These are phyloP conservation scores for Aspergillus eucalypticola DNA, from an alignment of 2,329 filamentous ascomycete genomes.

Conservation along the genomic window DNA sequence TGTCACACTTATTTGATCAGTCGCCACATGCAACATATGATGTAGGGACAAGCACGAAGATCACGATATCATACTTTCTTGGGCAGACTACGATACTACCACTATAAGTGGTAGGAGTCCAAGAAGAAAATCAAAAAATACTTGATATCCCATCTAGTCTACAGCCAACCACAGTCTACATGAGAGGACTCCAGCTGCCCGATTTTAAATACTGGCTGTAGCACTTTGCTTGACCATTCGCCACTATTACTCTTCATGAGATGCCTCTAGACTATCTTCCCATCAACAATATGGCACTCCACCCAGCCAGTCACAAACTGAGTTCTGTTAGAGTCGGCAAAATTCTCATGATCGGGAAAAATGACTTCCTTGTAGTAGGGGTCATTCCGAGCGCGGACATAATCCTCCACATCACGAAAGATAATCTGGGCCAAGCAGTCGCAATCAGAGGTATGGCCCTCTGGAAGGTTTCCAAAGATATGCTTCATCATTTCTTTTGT, in stretches of 20 bases:
- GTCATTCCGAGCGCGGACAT: slow-evolving; percentile 6
- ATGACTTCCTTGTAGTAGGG: slow-evolving; percentile 8
- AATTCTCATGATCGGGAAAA: slow-evolving; percentile 8
- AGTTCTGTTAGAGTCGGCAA: slow-evolving; percentile 1
- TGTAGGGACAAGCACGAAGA: no score
- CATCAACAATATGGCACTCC: slow-evolving; percentile 2
- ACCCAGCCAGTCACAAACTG: slow-evolving; percentile 8
- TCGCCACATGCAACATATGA: no score
- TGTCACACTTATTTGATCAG: no score
- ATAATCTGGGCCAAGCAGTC: slow-evolving; percentile 8
- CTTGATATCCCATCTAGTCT: not conserved
- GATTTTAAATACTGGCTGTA: not conserved
- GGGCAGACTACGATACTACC: no score
- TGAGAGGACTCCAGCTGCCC: not conserved
- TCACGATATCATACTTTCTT: no score
- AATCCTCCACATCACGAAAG: slow-evolving; percentile 9
- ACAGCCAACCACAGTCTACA: not conserved
- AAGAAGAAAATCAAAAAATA: not conserved
- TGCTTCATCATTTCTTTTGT: not conserved
- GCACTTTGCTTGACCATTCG: not conserved
- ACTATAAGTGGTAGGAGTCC: no score
- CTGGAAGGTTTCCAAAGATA: not conserved
- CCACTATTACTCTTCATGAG: not conserved
- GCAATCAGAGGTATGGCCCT: not conserved
- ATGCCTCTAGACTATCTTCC: not conserved